These are phyloP conservation scores for Oligophagozyma castellii DNA, from an alignment of 1,139 yeast genomes.

Conservation along the genomic window DNA sequence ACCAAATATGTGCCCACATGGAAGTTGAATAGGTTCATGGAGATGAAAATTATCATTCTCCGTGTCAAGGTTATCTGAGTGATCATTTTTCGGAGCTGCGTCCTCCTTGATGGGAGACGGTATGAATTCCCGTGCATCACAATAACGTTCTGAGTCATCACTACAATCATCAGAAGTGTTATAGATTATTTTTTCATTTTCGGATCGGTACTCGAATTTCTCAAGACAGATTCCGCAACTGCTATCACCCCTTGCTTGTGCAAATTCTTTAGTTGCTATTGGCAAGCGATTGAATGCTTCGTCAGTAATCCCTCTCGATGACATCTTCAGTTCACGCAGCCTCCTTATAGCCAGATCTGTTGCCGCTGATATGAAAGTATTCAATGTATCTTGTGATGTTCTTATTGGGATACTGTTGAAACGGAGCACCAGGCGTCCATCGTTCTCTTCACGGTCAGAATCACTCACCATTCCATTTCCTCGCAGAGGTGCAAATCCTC, in stretches of 20 bases:
- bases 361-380: conserved; percentile 49
- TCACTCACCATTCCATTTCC: conserved; percentile 3
- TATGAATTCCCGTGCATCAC: neutral
- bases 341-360: conserved; percentile 58
- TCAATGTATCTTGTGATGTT: conserved; percentile 24
- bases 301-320: conserved; percentile 37
- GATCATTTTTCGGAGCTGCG: neutral
- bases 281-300: conserved; percentile 40
- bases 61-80: conserved; percentile 2
- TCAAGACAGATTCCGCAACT: conserved; percentile 64
- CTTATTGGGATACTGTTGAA: conserved; percentile 44
- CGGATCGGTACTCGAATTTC: conserved; percentile 27
- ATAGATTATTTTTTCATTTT: conserved; percentile 3
- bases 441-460: no score
- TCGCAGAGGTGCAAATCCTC: neutral
- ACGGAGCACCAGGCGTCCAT: conserved; percentile 33
- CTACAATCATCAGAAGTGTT: conserved; percentile 9
- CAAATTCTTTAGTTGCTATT: conserved; percentile 16
- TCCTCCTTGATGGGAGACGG: neutral
- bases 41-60: conserved; percentile 25
- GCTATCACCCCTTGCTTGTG: conserved; percentile 26
- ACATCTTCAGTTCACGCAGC: conserved; percentile 31
- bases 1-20: conserved; percentile 75
- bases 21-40: conserved; percentile 59
- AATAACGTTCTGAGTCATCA: neutral